Conservation (phyloP, 129 eudicot genomes). For the Centella asiatica region DNA sequence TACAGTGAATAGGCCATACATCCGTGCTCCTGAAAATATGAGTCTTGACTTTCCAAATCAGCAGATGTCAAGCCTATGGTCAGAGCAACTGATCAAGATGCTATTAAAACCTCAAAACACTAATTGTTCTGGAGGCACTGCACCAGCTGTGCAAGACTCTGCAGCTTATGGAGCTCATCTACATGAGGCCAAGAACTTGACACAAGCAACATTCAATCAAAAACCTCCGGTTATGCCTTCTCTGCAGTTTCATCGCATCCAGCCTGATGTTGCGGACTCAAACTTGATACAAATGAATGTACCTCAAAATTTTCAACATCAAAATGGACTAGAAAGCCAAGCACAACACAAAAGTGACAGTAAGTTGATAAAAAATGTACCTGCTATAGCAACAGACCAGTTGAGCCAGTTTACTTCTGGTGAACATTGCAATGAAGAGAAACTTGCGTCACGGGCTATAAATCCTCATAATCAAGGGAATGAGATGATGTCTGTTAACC, state of each 20-base stretch:
- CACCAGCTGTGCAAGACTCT: constrained; percentile 29
- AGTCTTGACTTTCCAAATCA: constrained; percentile 34
- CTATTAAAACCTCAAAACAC: constrained; percentile 43
- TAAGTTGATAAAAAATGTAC: constrained; percentile 28
- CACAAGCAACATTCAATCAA: constrained; percentile 13
- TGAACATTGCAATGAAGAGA: constrained; percentile 25
- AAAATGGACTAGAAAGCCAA: constrained; percentile 7
- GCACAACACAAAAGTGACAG: neutral
- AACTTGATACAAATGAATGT: constrained; percentile 13
- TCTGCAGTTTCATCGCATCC: constrained; percentile 31
- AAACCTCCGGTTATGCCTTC: constrained; percentile 9
- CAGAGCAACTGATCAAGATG: constrained; percentile 80
- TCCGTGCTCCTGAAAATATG: constrained; percentile 43
- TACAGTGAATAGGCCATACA: constrained; percentile 43
- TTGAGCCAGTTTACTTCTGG: constrained; percentile 18
- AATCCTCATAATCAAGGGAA: constrained; percentile 24
- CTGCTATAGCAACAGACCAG: constrained; percentile 9
- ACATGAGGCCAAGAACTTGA: constrained; percentile 12
- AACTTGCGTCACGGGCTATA: constrained; percentile 15
- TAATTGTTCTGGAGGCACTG: constrained; percentile 14
- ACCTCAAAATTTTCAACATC: constrained; percentile 11
- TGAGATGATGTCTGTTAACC: constrained; percentile 21
- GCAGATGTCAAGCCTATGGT: constrained; percentile 56
- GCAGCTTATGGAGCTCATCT: constrained; percentile 14
- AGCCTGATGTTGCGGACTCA: constrained; percentile 16